A percentile compares a stretch with the other conserved stretches of the same genome.
phyloP scores from a whole-genome alignment of 306 rosid genomes.

The Gastrolobium villosum region DNA sequence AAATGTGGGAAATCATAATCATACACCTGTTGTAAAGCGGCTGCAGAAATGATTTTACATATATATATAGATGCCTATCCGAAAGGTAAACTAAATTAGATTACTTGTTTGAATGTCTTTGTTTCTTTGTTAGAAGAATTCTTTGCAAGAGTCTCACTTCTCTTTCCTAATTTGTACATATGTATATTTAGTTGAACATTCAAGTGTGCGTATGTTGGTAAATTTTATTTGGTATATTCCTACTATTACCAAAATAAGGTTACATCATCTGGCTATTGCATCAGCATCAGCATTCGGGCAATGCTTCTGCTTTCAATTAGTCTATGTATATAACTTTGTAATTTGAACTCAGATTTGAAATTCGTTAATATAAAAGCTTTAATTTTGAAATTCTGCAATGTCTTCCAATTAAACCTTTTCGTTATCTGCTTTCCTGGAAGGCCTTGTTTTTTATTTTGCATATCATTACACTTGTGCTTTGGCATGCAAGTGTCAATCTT shows the following conservation, averaged over 20 bases:
- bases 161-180: slow-evolving; percentile 1
- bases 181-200: neutral
- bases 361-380: too few species aligned
- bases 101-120: neutral
- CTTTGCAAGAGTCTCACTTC: neutral
- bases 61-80: neutral
- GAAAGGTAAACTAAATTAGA: neutral
- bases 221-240: neutral
- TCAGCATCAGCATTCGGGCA: too few species aligned
- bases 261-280: too few species aligned
- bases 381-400: too few species aligned
- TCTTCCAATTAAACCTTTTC: neutral
- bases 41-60: too few species aligned
- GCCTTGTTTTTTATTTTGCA: neutral
- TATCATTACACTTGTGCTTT: neutral
- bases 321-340: too few species aligned
- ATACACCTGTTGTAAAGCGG: too few species aligned
- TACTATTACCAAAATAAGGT: too few species aligned
- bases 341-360: too few species aligned
- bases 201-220: neutral
- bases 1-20: too few species aligned
- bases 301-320: too few species aligned
- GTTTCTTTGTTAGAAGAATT: neutral
- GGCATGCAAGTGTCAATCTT: neutral
- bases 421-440: neutral